Base-by-base conservation (phyloP, 108 stramenopile species). In the Pseudonitzschia multiseries region DNA sequence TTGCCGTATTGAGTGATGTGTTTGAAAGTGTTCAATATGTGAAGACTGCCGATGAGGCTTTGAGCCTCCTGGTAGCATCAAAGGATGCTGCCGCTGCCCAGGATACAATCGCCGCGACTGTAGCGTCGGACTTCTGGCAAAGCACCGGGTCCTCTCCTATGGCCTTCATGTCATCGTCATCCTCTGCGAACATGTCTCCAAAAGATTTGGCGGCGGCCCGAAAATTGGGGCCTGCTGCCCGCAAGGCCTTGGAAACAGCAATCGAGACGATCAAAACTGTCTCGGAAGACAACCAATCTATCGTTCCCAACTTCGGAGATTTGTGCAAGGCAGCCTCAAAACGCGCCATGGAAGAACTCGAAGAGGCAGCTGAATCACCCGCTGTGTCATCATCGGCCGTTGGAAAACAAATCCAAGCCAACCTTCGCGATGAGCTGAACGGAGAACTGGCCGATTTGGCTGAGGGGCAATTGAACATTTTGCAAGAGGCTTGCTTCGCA, bases 241-340 rank as follows among this genome's bases (percentile, higher is more conserved):
- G 69, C 29, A 77, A 77, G 67, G 86, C 77, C 5, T 36, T 86
- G 32, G 82, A 80, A 14, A 72, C 74, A 8, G 86, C 81, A 29
- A 53, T 81, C 44, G 60, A 68, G 31, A 69, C 56, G 13, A 65
- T 77, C 69, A 73, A 74, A 44, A 56, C 63, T 32, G 54, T 68
- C 15, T 69, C 64, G 6, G 83, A 82, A 24, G 76, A 77, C 40
- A 69, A 74, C 15, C 69, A 76, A 32, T 48, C 75, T 3, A 62
- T 93, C 13, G 87, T 94, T 0, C 54, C 87, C n/a, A 81, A 87
- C 82, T 94, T 91, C 73, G 90, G 90, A 21, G 80, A 86, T 0
- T 76, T 94, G 60, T 85, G 84, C 73, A 78, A 76, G 62, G 93
- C 93, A 15, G 82, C 89, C 56, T 76, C 80, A 26, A 67, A 84